Conservation (phyloP, 2,329 filamentous ascomycete genomes). For the Leptoxyphium fumago region DNA sequence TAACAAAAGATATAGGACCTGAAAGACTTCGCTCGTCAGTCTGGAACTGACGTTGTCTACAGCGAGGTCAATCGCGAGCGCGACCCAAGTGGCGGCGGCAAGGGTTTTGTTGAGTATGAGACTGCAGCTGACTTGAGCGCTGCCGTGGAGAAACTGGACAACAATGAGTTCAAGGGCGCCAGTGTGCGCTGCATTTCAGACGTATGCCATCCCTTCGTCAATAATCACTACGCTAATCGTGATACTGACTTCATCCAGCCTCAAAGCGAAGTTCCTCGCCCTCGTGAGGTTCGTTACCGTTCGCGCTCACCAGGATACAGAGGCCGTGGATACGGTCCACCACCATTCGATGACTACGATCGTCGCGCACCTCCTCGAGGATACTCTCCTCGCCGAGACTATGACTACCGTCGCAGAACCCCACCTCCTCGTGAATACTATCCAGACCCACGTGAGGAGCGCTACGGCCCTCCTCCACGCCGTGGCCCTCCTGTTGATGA, state of each 20-base stretch:
- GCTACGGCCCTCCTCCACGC: conserved; percentile 52
- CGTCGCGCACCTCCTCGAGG: conserved; percentile 67
- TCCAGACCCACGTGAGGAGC: conserved; percentile 61
- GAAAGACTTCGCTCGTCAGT: conserved; percentile 97
- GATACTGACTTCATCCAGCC: conserved; percentile 35
- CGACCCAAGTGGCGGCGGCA: conserved; percentile 45
- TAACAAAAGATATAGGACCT: conserved; percentile 66
- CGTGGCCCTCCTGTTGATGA: conserved; percentile 63
- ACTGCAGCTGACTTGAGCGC: conserved; percentile 76
- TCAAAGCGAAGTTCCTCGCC: conserved; percentile 53
- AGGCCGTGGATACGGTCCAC: conserved; percentile 38
- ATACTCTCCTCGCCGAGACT: conserved; percentile 70
- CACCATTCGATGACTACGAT: conserved; percentile 59
- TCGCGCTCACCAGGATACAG: conserved; percentile 64
- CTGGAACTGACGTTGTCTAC: conserved; percentile 93
- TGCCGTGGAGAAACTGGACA: conserved; percentile 89
- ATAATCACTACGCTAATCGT: neutral
- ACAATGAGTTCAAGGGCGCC: conserved; percentile 81
- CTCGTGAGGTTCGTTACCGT: conserved; percentile 48
- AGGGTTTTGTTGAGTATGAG: conserved; percentile 96
- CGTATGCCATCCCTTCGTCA: conserved; percentile 38
- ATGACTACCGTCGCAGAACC: conserved; percentile 70
- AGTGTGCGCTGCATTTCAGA: conserved; percentile 76
- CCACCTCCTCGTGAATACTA: conserved; percentile 74
- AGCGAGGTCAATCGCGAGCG: conserved; percentile 88